Conservation (phyloP, 305 asterid genomes). For the Plantago lanceolata region DNA sequence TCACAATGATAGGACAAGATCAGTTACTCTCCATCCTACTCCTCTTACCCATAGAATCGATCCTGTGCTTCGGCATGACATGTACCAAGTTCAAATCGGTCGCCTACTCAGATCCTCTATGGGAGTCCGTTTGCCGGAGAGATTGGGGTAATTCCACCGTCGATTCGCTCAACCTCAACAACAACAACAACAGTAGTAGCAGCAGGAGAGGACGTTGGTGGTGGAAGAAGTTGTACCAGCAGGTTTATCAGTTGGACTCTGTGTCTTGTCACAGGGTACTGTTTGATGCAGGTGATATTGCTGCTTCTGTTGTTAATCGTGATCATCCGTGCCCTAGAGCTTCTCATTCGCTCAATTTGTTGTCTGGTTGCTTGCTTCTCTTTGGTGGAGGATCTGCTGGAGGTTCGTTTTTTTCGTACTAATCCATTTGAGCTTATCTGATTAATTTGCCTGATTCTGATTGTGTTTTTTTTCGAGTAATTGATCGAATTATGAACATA, state of each 20-base stretch:
- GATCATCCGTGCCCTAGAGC: constrained; percentile 67
- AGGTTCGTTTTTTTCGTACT: constrained; percentile 38
- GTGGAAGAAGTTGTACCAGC: constrained; percentile 74
- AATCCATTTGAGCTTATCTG: background rate
- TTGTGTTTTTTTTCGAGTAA: background rate
- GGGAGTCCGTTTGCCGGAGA: constrained; percentile 83
- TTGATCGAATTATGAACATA: background rate
- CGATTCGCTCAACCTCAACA: constrained; percentile 37
- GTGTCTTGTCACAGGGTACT: constrained; percentile 46
- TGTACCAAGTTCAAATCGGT: constrained; percentile 60
- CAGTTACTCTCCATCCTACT: constrained; percentile 68
- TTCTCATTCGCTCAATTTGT: constrained; percentile 79
- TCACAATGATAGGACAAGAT: constrained; percentile 55
- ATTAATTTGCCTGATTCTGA: background rate
- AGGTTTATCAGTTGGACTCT: constrained; percentile 54
- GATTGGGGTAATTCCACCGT: constrained; percentile 63
- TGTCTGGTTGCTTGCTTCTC: constrained; percentile 68
- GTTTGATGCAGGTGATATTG: constrained; percentile 22
- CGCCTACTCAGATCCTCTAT: constrained; percentile 59
- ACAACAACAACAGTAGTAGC: constrained; percentile 16
- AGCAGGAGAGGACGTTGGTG: too few species aligned
- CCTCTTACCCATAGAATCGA: constrained; percentile 64
- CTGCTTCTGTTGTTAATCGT: constrained; percentile 20
- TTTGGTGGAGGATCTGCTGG: constrained; percentile 95
- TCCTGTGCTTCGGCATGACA: constrained; percentile 55